These are phyloP conservation scores for Neurospora sp. DNA, from an alignment of 495 filamentous ascomycete genomes.

Conservation along the genomic window DNA sequence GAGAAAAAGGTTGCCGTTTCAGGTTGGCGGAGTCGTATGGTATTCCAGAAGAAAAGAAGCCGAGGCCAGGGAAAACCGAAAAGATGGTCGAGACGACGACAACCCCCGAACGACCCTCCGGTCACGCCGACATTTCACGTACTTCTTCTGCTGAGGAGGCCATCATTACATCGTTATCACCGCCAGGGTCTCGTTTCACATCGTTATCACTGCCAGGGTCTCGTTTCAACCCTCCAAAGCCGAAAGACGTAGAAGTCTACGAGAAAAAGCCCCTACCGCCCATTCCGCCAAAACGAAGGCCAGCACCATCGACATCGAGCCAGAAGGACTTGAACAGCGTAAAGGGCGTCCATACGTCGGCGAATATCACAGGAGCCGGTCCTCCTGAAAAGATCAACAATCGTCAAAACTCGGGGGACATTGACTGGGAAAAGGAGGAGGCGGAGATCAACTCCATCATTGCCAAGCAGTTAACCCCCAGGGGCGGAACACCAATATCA, in stretches of 20 bases:
- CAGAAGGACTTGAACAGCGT: constrained; percentile 11
- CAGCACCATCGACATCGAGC: constrained; percentile 12
- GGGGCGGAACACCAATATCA: neutral
- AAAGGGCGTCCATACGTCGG: constrained; percentile 6
- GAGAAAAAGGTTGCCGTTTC: neutral
- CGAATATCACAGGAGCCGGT: constrained; percentile 1
- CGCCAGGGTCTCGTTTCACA: neutral
- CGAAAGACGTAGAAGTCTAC: constrained; percentile 11
- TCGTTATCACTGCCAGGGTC: neutral
- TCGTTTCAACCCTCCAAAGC: constrained; percentile 4
- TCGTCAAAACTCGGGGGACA: neutral
- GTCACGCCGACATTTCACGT: neutral
- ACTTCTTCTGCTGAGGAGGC: neutral
- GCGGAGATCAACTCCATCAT: constrained; percentile 6
- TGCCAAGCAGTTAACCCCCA: neutral
- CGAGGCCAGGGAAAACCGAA: neutral
- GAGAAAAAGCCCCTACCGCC: constrained; percentile 16
- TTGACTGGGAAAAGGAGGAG: constrained; percentile 6
- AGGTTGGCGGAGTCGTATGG: neutral
- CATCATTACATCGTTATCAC: neutral
- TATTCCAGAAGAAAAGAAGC: neutral
- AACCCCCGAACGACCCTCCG: neutral
- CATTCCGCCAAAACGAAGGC: constrained; percentile 8
- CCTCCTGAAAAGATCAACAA: neutral
- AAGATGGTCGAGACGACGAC: neutral